Percentiles rank a stretch among this genome's conserved stretches.
Evolutionary conservation across 495 filamentous ascomycete species (phyloP).

Genomic region (Annulohypoxylon moriforme): DNA sequence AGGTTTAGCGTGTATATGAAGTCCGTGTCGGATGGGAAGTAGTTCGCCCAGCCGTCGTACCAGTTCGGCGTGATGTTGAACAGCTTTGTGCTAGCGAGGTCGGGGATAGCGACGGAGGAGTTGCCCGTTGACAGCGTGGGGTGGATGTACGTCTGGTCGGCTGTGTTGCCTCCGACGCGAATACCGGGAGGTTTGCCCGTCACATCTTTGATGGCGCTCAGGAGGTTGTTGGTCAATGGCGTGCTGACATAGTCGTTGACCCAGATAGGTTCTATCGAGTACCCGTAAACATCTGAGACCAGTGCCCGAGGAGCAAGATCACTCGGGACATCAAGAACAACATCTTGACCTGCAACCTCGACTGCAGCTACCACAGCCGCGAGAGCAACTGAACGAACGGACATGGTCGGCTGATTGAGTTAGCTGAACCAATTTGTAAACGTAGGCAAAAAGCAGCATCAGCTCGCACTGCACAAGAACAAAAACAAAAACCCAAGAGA

Average conservation of each 20-base stretch:
- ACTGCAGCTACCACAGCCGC: constrained; percentile 26
- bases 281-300: constrained; percentile 45
- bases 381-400: constrained; percentile 24
- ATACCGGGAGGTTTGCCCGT: constrained; percentile 44
- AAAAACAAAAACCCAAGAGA: not conserved
- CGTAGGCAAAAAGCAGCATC: not conserved
- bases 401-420: constrained; percentile 10
- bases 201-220: constrained; percentile 38
- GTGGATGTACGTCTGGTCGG: constrained; percentile 47
- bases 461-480: not conserved
- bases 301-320: constrained; percentile 32
- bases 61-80: constrained; percentile 47
- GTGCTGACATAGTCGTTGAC: constrained; percentile 47
- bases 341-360: constrained; percentile 29
- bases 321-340: constrained; percentile 26
- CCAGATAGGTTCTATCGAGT: constrained; percentile 49
- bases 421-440: not conserved
- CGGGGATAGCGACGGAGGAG: constrained; percentile 38
- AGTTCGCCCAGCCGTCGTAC: constrained; percentile 44
- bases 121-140: constrained; percentile 35
- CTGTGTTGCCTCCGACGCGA: constrained; percentile 48
- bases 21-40: constrained; percentile 46
- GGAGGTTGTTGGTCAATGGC: constrained; percentile 35
- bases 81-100: constrained; percentile 14
- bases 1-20: constrained; percentile 49